phyloP scores from a whole-genome alignment of 2,329 filamentous ascomycete species.

The Penicillium sp. region DNA sequence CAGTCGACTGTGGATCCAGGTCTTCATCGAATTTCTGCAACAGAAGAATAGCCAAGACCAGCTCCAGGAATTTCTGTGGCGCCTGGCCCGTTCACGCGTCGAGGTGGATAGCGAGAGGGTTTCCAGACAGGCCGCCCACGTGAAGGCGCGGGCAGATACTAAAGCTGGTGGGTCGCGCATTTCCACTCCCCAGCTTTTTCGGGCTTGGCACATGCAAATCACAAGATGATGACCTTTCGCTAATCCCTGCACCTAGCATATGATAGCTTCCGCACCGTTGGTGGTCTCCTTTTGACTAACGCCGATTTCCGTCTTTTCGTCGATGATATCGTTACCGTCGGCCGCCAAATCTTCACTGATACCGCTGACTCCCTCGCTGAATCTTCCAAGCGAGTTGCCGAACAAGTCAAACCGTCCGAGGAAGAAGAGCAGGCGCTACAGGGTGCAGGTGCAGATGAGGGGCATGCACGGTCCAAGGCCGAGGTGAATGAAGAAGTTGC shows the following conservation, averaged over 20 bases:
- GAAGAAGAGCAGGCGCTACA: conserved; percentile 58
- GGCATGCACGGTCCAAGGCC: conserved; percentile 55
- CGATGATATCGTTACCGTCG: conserved; percentile 74
- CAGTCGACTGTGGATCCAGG: conserved; percentile 69
- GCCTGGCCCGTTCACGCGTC: conserved; percentile 70
- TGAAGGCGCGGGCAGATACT: conserved; percentile 68
- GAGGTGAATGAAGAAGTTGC: conserved; percentile 62
- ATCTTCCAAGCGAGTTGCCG: conserved; percentile 71
- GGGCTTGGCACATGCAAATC: conserved; percentile 5
- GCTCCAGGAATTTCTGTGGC: conserved; percentile 91
- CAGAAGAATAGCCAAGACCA: conserved; percentile 84
- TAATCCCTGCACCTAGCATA: conserved; percentile 57
- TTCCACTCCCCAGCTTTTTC: neutral
- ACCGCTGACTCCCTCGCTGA: conserved; percentile 77
- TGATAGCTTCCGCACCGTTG: conserved; percentile 77
- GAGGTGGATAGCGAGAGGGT: conserved; percentile 67
- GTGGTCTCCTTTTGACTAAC: conserved; percentile 82
- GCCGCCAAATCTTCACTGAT: conserved; percentile 81
- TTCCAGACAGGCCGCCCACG: conserved; percentile 58
- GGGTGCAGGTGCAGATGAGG: conserved; percentile 46
- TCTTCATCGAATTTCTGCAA: conserved; percentile 77
- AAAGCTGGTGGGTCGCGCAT: conserved; percentile 57
- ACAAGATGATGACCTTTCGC: conserved; percentile 2
- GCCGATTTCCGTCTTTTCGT: conserved; percentile 86
- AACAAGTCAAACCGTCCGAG: conserved; percentile 68